Conservation (phyloP, 2,329 filamentous ascomycete species). For the Diaporthe vaccinii region DNA sequence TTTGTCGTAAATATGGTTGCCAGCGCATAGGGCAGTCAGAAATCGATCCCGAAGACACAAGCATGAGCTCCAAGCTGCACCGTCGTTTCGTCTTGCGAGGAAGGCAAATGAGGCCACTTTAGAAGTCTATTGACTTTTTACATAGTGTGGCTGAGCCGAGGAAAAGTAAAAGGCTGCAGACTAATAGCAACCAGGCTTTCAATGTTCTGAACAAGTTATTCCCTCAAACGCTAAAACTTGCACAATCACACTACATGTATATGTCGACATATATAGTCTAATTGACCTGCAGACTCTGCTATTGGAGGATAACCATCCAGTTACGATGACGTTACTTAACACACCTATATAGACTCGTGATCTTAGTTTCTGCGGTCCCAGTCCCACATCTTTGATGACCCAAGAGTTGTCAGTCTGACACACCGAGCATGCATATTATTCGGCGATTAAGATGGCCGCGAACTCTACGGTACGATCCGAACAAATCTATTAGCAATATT, state of each 20-base stretch:
- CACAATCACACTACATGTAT: slow-evolving; percentile 9
- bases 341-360: neutral
- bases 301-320: neutral
- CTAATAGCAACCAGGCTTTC: neutral
- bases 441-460: neutral
- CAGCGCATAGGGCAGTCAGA: neutral
- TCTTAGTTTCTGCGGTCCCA: neutral
- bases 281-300: neutral
- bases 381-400: neutral
- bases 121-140: neutral
- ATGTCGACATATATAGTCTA: neutral
- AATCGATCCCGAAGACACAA: neutral
- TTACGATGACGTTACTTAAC: neutral
- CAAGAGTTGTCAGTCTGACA: slow-evolving; percentile 8
- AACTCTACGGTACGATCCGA: slow-evolving; percentile 11
- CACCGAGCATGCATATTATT: neutral
- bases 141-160: slow-evolving; percentile 5
- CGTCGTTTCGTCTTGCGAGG: slow-evolving; percentile 23
- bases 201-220: neutral
- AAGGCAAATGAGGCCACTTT: slow-evolving; percentile 1
- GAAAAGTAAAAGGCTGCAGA: neutral
- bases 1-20: slow-evolving; percentile 1
- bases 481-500: neutral
- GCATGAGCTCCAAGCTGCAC: slow-evolving; percentile 15
- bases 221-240: neutral